Percentiles rank a stretch among this genome's conserved stretches.
These are phyloP conservation scores for Irpex lacteus DNA, from an alignment of 1,284 basidiomycete genomes.

Conservation along the genomic window DNA sequence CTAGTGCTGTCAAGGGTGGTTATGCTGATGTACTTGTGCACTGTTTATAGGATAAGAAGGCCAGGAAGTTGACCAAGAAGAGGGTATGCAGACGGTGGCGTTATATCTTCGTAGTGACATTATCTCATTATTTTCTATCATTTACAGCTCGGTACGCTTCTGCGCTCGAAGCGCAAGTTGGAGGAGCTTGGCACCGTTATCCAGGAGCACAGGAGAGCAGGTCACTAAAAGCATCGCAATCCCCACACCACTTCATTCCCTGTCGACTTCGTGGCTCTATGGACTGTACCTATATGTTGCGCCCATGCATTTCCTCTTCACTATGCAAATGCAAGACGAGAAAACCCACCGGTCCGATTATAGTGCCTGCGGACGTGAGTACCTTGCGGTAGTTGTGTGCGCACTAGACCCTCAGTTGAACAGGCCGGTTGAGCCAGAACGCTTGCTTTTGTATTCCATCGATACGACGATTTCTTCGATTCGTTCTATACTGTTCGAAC, in stretches of 20 bases:
- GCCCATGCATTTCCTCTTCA: constrained; percentile 3
- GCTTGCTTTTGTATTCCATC: not conserved
- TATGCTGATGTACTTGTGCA: not conserved
- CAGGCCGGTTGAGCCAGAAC: not conserved
- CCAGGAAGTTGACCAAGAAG: constrained; percentile 97
- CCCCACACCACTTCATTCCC: constrained; percentile 1
- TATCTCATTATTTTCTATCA: constrained; percentile 9
- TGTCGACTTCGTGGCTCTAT: constrained; percentile 20
- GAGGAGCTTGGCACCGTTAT: constrained; percentile 92
- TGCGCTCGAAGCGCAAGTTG: constrained; percentile 96
- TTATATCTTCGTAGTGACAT: not conserved
- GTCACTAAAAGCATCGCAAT: constrained; percentile 45
- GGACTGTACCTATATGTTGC: constrained; percentile 9
- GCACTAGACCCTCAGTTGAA: not conserved
- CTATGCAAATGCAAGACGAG: not conserved
- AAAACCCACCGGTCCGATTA: not conserved
- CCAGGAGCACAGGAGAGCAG: constrained; percentile 83
- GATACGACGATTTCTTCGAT: not conserved
- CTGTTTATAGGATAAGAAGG: constrained; percentile 85
- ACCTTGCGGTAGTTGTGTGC: not conserved
- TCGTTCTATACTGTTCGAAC: not conserved
- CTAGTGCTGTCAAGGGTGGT: not conserved
- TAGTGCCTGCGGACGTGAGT: not conserved
- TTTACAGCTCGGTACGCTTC: constrained; percentile 84
- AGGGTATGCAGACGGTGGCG: constrained; percentile 57